Conservation (phyloP, 129 eudicot genomes). For the Sambucus nigra region DNA sequence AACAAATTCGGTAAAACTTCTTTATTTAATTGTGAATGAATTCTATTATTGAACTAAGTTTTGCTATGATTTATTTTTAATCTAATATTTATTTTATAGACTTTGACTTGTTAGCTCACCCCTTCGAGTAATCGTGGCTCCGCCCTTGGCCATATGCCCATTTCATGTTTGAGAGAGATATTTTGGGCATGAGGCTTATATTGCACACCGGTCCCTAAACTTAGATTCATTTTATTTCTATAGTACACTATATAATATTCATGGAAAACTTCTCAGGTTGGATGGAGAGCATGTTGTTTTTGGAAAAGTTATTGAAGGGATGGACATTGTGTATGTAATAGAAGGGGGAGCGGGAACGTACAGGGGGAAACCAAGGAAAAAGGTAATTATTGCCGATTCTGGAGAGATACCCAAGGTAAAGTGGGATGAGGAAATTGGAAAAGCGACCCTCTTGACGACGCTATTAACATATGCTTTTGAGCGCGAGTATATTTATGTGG, state of each 20-base stretch:
- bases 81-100: no score
- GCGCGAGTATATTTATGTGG: constrained; percentile 6
- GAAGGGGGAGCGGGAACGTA: constrained; percentile 98
- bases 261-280: constrained; percentile 38
- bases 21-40: no score
- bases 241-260: neutral
- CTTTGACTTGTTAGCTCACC: no score
- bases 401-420: constrained; percentile 68
- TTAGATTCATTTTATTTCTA: neutral
- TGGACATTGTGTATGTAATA: constrained; percentile 77
- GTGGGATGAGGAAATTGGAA: constrained; percentile 51
- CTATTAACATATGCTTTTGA: constrained; percentile 13
- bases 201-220: neutral
- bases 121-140: no score
- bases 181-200: neutral
- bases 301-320: constrained; percentile 81
- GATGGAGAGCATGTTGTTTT: constrained; percentile 83
- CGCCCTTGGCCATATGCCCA: no score
- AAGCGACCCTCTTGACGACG: constrained; percentile 21
- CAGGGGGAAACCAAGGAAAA: constrained; percentile 87
- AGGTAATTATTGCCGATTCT: constrained; percentile 65
- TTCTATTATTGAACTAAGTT: no score
- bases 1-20: no score
- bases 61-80: no score
- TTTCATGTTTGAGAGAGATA: no score